Conservation (phyloP, 345 rosid genomes). For the Orychophragmus violaceus region DNA sequence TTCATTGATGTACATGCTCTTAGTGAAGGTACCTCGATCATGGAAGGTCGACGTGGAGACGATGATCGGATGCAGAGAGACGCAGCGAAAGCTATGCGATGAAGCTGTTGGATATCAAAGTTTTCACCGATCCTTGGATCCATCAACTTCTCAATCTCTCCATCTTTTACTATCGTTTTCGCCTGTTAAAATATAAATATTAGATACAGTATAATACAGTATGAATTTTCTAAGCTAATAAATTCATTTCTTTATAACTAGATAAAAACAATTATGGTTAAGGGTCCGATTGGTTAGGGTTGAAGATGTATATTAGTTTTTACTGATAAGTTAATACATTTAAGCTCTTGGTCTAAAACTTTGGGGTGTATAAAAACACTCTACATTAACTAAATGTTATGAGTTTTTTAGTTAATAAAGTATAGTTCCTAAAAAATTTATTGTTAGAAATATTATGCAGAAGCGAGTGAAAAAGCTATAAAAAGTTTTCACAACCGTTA, state of each 20-base stretch:
- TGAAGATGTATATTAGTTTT: neutral
- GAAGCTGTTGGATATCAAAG: conserved; percentile 52
- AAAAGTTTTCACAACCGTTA: neutral
- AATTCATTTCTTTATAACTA: neutral
- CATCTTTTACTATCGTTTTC: conserved; percentile 57
- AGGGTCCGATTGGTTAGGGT: neutral
- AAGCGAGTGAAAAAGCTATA: neutral
- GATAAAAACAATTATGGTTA: neutral
- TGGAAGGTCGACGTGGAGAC: conserved; percentile 76
- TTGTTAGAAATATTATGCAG: neutral
- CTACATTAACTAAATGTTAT: neutral
- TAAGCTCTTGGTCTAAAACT: neutral
- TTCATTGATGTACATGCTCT: too few species aligned
- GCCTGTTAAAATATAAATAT: conserved; percentile 41
- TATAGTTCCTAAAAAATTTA: neutral
- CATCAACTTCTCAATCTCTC: conserved; percentile 54
- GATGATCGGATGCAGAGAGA: conserved; percentile 85
- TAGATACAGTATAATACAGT: too few species aligned
- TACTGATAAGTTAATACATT: neutral
- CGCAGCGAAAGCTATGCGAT: conserved; percentile 68
- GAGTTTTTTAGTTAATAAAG: neutral
- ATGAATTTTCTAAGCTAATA: too few species aligned
- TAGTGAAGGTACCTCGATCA: conserved; percentile 59
- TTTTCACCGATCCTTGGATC: conserved; percentile 82
- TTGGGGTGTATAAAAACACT: neutral